A percentile compares a stretch with the other conserved stretches of the same genome.
Evolutionary conservation across 805 yeast genomes (phyloP).

Genomic region (Kregervanrija fluxuum): DNA sequence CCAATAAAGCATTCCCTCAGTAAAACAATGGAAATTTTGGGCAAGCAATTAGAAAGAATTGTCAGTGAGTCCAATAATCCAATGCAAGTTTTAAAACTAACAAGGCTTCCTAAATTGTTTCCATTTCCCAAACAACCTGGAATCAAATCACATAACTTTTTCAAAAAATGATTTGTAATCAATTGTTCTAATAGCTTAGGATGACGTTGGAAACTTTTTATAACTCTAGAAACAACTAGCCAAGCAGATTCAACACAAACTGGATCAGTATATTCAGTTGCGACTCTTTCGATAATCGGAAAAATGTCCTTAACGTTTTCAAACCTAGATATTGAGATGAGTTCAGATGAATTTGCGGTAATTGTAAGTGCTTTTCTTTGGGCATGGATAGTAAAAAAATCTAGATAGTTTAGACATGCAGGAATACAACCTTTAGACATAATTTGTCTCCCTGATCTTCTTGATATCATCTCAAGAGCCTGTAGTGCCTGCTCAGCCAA

Average conservation of each 20-base stretch:
- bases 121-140: constrained; percentile 25
- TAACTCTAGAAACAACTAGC: constrained; percentile 52
- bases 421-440: constrained; percentile 54
- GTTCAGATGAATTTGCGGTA: constrained; percentile 61
- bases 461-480: constrained; percentile 60
- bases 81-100: constrained; percentile 33
- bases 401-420: constrained; percentile 66
- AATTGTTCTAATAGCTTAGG: constrained; percentile 41
- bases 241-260: constrained; percentile 58
- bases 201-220: constrained; percentile 40
- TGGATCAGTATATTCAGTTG: constrained; percentile 48
- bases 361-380: constrained; percentile 75
- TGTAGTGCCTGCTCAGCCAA: constrained; percentile 87
- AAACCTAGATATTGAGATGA: constrained; percentile 38
- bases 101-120: constrained; percentile 16
- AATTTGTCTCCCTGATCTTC: constrained; percentile 44
- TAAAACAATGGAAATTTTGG: constrained; percentile 35
- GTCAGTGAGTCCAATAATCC: constrained; percentile 38
- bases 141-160: constrained; percentile 21
- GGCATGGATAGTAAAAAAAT: constrained; percentile 83
- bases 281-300: constrained; percentile 51
- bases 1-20: constrained; percentile 44
- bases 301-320: constrained; percentile 48
- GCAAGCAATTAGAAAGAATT: constrained; percentile 36
- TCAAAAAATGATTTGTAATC: constrained; percentile 29